A percentile compares a stretch with the other conserved stretches of the same genome.
Evolutionary conservation across 768 basidiomycete species (phyloP).

Genomic region (Tricholoma bakamatsutake): DNA sequence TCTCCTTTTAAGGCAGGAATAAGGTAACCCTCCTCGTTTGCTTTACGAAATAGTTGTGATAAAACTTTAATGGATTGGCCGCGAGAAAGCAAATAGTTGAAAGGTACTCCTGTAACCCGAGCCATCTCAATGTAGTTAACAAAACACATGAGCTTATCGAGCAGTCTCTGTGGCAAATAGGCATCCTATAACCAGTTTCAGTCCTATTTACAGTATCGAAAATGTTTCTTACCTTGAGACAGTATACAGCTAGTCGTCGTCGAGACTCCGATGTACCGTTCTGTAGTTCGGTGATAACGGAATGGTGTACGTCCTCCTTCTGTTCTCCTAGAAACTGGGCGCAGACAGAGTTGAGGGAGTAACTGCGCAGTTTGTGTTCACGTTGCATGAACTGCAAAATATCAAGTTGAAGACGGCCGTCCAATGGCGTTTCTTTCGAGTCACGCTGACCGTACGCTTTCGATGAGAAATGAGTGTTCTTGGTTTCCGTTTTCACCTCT

Average conservation of each 20-base stretch:
- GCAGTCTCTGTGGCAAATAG: constrained; percentile 90
- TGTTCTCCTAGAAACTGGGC: constrained; percentile 97
- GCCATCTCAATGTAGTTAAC: constrained; percentile 99
- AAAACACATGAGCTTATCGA: constrained; percentile 99
- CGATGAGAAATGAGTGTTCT: constrained; percentile 96
- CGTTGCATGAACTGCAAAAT: constrained; percentile 97
- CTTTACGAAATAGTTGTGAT: constrained; percentile 91
- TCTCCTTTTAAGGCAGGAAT: constrained; percentile 83
- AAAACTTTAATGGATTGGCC: constrained; percentile 99
- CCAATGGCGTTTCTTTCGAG: constrained; percentile 87
- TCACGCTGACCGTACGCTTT: constrained; percentile 97
- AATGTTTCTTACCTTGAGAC: constrained; percentile 68
- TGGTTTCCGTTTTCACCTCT: constrained; percentile 77
- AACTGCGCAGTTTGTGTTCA: constrained; percentile 94
- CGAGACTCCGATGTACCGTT: constrained; percentile 94
- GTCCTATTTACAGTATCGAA: background rate
- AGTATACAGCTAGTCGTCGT: constrained; percentile 92
- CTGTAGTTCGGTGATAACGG: constrained; percentile 96
- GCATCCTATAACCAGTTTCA: constrained; percentile 62
- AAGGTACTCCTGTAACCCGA: constrained; percentile 99
- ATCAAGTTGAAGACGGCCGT: constrained; percentile 93
- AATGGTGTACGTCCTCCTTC: constrained; percentile 98
- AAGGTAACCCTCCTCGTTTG: constrained; percentile 86
- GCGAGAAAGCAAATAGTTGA: constrained; percentile 89
- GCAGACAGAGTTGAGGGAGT: constrained; percentile 97